Evolutionary conservation across 148 eudicot genomes (phyloP).

Genomic region (Bassia scoparia): DNA sequence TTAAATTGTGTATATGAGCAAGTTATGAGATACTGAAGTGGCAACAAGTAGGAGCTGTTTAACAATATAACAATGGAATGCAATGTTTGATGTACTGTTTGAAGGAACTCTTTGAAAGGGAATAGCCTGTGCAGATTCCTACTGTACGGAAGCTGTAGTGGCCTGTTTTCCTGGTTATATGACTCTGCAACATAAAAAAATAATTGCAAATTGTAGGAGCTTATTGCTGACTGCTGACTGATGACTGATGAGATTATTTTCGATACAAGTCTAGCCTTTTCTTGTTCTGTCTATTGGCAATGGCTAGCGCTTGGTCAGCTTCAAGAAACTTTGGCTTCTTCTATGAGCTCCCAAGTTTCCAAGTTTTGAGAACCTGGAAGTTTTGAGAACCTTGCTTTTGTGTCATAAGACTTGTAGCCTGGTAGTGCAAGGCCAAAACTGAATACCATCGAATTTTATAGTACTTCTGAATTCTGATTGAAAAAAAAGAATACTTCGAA

Average conservation of each 20-base stretch:
- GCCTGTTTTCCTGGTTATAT: background rate
- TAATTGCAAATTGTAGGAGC: background rate
- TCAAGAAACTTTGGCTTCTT: background rate
- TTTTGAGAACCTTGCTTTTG: background rate
- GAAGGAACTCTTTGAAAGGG: background rate
- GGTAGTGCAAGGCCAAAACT: background rate
- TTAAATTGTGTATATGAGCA: no score
- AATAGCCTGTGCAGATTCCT: no score
- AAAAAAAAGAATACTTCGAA: slow-evolving; percentile 3
- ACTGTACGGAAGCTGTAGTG: no score
- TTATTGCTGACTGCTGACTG: background rate
- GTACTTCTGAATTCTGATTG: slow-evolving; percentile 1
- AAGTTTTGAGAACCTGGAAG: background rate
- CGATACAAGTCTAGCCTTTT: background rate
- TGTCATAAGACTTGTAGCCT: background rate
- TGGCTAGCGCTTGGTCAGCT: background rate
- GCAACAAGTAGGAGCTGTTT: background rate
- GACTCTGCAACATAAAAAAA: no score
- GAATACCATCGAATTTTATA: background rate
- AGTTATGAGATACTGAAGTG: no score
- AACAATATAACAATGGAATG: background rate
- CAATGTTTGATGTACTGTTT: background rate
- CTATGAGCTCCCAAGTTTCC: background rate
- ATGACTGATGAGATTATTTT: background rate
- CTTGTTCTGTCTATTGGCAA: no score